Evolutionary conservation across 441 rosid genomes (phyloP), one percentile per base, ranked within the genome.

Genomic region (Breynia disticha): DNA sequence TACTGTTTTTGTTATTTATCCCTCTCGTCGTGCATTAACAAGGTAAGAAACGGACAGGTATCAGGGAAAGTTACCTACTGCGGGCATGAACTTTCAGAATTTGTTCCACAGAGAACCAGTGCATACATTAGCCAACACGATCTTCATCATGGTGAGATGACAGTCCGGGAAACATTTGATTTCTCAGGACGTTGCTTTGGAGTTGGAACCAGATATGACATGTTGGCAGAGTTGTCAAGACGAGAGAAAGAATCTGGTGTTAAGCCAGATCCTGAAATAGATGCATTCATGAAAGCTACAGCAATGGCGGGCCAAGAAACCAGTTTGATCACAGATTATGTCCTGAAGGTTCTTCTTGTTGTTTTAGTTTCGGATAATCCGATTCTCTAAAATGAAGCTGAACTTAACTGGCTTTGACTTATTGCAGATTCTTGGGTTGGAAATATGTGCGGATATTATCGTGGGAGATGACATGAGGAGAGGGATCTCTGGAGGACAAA

Each of bases 401-500:
- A n/a, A n/a, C n/a, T n/a, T n/a, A n/a, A n/a, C n/a, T n/a, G n/a
- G n/a, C n/a, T n/a, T n/a, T n/a, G n/a, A n/a, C n/a, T n/a, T n/a
- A n/a, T n/a, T n/a, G 11, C 50, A 86, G 95, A 80, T 82, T 42
- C 81, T 86, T n/a, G 95, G 95, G 44, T 68, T 86, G 42, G 81
- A 82, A 41, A 68, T 66, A 11, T 86, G 90, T 43, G 80, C 81
- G 20, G 80, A 86, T 41, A 79, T 60, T 39, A 66, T 69, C 35
- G 86, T 67, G 11, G 90, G 95, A 18, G 65, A 74, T 74, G 84
- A 68, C 2, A 18, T 70, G 60, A 68, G 48, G 49, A 75, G 84
- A 62, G 95, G 90, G 45, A 72, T 82, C 64, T 85, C 94, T 1
- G 94, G 90, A 50, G 94, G 90, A 42, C 87, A 85, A 62, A 80